Percentiles rank a stretch among this genome's conserved stretches.
phyloP scores from a whole-genome alignment of 306 rosid genomes.

The Corylus heterophylla region DNA sequence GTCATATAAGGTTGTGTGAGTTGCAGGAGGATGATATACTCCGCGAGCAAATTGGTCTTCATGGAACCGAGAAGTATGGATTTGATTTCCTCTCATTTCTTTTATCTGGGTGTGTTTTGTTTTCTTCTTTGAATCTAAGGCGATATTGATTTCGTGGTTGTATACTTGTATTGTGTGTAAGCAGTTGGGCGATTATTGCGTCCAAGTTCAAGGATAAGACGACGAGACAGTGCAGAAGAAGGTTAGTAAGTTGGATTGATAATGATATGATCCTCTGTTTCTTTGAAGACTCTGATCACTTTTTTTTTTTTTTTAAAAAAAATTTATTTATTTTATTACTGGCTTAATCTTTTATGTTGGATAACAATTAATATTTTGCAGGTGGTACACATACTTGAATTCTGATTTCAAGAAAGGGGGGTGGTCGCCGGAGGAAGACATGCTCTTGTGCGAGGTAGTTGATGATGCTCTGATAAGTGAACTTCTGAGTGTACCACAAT shows the following conservation, averaged over 20 bases:
- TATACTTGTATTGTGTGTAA: neutral
- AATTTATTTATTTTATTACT: neutral
- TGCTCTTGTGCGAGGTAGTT: constrained; percentile 92
- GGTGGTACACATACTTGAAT: constrained; percentile 99
- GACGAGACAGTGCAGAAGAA: constrained; percentile 99
- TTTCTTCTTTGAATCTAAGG: neutral
- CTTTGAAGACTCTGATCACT: constrained; percentile 13
- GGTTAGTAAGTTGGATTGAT: constrained; percentile 46
- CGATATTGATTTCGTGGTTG: constrained; percentile 14
- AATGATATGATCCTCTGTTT: constrained; percentile 27
- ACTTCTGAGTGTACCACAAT: constrained; percentile 3
- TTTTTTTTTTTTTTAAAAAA: neutral
- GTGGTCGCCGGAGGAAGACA: constrained; percentile 97
- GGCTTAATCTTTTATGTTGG: constrained; percentile 31
- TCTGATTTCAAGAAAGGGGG: constrained; percentile 99
- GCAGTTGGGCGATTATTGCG: constrained; percentile 98
- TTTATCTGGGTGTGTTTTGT: constrained; percentile 21
- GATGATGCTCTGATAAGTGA: neutral
- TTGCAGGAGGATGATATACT: constrained; percentile 98
- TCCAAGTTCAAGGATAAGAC: constrained; percentile 95
- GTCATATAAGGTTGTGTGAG: constrained; percentile 30
- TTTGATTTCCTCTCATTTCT: constrained; percentile 9
- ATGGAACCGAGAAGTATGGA: constrained; percentile 92
- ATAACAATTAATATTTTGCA: constrained; percentile 36
- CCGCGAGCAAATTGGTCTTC: constrained; percentile 70